Evolutionary conservation across 495 filamentous ascomycete genomes (phyloP).

Genomic region (Penicillium steckii): DNA sequence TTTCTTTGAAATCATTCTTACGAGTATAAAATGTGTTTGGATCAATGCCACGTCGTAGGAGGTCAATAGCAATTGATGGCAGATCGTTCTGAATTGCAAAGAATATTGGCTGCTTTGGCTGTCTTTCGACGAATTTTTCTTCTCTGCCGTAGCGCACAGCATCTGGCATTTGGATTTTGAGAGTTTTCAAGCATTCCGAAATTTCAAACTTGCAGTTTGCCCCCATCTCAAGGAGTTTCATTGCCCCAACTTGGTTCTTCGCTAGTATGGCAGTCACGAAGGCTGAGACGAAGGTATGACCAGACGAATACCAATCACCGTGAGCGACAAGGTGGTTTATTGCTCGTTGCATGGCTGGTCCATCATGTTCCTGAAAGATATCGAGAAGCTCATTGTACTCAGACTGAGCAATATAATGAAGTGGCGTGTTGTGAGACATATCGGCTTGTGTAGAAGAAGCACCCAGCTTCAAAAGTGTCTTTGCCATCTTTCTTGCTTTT

Average conservation of each 20-base stretch:
- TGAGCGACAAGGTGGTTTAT: conserved; percentile 57
- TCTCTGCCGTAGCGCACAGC: conserved; percentile 21
- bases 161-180: conserved; percentile 10
- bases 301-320: not conserved
- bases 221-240: conserved; percentile 46
- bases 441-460: conserved; percentile 74
- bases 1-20: conserved; percentile 14
- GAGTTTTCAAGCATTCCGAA: conserved; percentile 40
- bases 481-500: conserved; percentile 57
- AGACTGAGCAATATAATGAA: conserved; percentile 54
- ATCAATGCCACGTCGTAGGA: conserved; percentile 60
- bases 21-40: conserved; percentile 46
- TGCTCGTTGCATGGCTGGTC: conserved; percentile 56
- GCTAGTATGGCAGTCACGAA: conserved; percentile 46
- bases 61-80: conserved; percentile 50
- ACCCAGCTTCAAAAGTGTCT: conserved; percentile 64
- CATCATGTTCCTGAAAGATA: conserved; percentile 58
- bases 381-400: conserved; percentile 53
- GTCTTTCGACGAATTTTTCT: conserved; percentile 32
- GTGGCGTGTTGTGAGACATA: conserved; percentile 51
- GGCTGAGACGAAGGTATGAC: conserved; percentile 23
- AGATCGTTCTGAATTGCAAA: conserved; percentile 50
- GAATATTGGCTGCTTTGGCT: conserved; percentile 58
- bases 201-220: conserved; percentile 38
- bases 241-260: conserved; percentile 29